Base-by-base conservation (phyloP, 805 yeast genomes). In the Pichia ethanolica region DNA sequence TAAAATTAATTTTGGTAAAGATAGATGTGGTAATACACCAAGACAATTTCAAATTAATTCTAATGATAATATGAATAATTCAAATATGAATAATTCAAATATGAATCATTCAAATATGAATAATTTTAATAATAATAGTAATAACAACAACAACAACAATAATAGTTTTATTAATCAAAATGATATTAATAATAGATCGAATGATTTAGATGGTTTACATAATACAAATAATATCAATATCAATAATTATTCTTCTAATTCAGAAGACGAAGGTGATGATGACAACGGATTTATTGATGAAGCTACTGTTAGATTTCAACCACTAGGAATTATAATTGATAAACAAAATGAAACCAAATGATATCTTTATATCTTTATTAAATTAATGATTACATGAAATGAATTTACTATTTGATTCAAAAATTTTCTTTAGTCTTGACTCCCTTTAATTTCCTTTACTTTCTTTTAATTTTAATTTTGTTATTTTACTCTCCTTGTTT, bases 11-110 rank as follows among this genome's bases (percentile, higher is more conserved):
- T 90, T 86, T 64, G 97, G 97, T 46, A 89, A 89, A 63, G 96
- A 89, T 64, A 77, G 99, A 61, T 91, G 98, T 67, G 98, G 97
- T 33, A 89, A 90, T 62, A 81, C 89, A 52, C 97, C 97, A 45
- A 77, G 95, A 61, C 91, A 83, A 64, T 81, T 80, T 51, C 62
- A 59, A 47, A 25, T 49, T 39, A 51, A 44, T 47, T 28, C n/a
- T 26, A 35, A 39, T 8, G 27, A 5, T 13, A 38, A 27, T 27
- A 20, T 20, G 20, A 20, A 20, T 20, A 20, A 20, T 20, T 20
- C 20, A 20, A 20, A 20, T 20, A 20, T 20, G 20, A 20, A 20
- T 20, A 20, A 20, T 20, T 20, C n/a, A n/a, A 38, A 27, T 27
- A 20, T 20, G 20, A 20, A 20, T 20, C 2, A 20, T 20, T 20